phyloP scores from a whole-genome alignment of 2,329 filamentous ascomycete species.

The Fusarium pilosicola region DNA sequence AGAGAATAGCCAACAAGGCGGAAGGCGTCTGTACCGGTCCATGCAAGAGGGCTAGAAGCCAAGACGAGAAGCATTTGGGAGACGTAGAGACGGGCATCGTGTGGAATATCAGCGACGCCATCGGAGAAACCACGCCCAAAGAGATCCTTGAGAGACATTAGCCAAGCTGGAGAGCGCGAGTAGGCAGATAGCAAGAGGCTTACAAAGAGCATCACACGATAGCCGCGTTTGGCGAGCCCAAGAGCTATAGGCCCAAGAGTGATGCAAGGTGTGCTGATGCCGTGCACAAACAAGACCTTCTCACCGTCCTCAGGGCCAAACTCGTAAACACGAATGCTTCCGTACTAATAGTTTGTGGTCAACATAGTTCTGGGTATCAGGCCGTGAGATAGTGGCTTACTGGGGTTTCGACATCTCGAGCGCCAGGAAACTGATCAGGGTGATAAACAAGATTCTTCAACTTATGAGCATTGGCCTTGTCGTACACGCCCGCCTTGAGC shows the following conservation, averaged over 20 bases:
- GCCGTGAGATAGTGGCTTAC: conserved; percentile 49
- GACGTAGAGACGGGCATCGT: conserved; percentile 78
- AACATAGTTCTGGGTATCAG: conserved; percentile 2
- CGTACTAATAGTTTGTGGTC: conserved; percentile 60
- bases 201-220: conserved; percentile 82
- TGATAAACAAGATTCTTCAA: conserved; percentile 63
- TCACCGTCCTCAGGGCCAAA: conserved; percentile 79
- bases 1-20: conserved; percentile 82
- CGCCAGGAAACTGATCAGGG: conserved; percentile 75
- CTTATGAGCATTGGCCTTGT: conserved; percentile 50
- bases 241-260: conserved; percentile 75
- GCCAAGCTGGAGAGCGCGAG: conserved; percentile 12
- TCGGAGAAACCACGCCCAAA: conserved; percentile 76
- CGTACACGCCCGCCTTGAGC: conserved; percentile 52
- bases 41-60: conserved; percentile 74
- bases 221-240: conserved; percentile 73
- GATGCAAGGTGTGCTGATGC: conserved; percentile 84
- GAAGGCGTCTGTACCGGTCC: conserved; percentile 69
- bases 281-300: conserved; percentile 82
- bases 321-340: conserved; percentile 81
- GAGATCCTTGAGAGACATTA: conserved; percentile 61
- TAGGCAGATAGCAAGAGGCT: conserved; percentile 24
- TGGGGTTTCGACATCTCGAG: conserved; percentile 76
- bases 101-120: conserved; percentile 71
- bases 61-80: conserved; percentile 77